Base-by-base conservation (phyloP, 305 asterid species). In the Fraxinus xanthoxyloides region DNA sequence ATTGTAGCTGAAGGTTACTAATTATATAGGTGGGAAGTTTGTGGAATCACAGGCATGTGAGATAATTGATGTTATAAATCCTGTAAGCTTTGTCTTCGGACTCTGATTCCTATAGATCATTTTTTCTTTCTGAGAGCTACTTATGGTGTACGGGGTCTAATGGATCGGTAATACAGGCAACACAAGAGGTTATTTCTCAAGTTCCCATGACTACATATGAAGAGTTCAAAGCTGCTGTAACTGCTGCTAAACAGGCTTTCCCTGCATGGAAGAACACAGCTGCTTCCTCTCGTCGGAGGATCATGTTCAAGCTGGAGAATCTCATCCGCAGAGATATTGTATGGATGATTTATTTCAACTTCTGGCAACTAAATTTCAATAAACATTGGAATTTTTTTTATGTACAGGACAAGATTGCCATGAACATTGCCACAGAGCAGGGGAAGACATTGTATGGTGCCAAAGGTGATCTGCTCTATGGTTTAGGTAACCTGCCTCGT, bases 121-220 rank as follows among this genome's bases (percentile, higher is more conserved):
- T 51, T 78, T 76, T 63, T 75, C 26, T 75, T 69, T 23, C 8
- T 28, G 43, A 48, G 31, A 46, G 35, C 54, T 77, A 51, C 40
- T 82, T 51, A 12, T 61, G 81, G 6, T 76, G 79, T 72, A 36
- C 4, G 31, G 72, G 54, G 36, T 34, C 43, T 59, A 72, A 54
- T 79, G 48, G 72, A 76, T 23, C 1, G 12, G 4, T 78, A 46
- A 7, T 26, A 40, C 61, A 89, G 92, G 92, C 92, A 78, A 89
- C 88, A 17, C 92, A 89, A 89, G 92, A 89, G 72, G 87, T 84
- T 56, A 84, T 72, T 80, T 87, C 89, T 36, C 89, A 85, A 85
- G 87, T 89, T 76, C 90, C 92, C 78, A 61, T 85, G 80, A 85
- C 88, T 72, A 89, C 90, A 46, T 65, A 80, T 59, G 89, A 85